Percentiles rank a stretch among this genome's conserved stretches.
These are phyloP conservation scores for Silene vulgaris DNA, from an alignment of 179 eudicot species.

Conservation along the genomic window DNA sequence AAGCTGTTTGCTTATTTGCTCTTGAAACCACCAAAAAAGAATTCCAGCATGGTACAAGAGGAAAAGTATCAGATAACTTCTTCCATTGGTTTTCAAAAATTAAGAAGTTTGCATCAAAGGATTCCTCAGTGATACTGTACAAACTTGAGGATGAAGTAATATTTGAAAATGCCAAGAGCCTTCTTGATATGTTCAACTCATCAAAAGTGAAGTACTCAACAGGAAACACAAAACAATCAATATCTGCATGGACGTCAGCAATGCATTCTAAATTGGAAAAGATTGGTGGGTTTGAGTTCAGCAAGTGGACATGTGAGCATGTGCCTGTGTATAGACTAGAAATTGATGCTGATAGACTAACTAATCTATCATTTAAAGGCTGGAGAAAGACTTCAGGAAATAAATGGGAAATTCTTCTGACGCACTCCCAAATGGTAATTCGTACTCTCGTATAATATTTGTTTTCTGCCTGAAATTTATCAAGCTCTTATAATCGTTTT, in stretches of 20 bases:
- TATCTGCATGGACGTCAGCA: slow-evolving; percentile 44
- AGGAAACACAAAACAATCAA: slow-evolving; percentile 28
- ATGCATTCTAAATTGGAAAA: slow-evolving; percentile 53
- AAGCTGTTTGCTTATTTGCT: slow-evolving; percentile 63
- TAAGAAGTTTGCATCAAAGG: slow-evolving; percentile 50
- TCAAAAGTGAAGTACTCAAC: slow-evolving; percentile 36
- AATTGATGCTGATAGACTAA: slow-evolving; percentile 46
- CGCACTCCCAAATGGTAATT: slow-evolving; percentile 93
- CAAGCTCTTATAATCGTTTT: neutral
- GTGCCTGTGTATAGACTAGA: slow-evolving; percentile 68
- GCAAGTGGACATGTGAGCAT: slow-evolving; percentile 62
- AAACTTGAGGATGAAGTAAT: slow-evolving; percentile 56
- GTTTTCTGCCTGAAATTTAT: slow-evolving; percentile 11
- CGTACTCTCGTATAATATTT: slow-evolving; percentile 9
- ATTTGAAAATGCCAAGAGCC: slow-evolving; percentile 48
- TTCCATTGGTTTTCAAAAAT: slow-evolving; percentile 45
- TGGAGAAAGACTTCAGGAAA: slow-evolving; percentile 49
- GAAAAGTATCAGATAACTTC: slow-evolving; percentile 33
- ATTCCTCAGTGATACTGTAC: slow-evolving; percentile 51
- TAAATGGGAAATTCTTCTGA: slow-evolving; percentile 63
- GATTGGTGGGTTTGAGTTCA: slow-evolving; percentile 81
- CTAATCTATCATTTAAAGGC: slow-evolving; percentile 57
- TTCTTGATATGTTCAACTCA: slow-evolving; percentile 53
- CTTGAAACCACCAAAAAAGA: slow-evolving; percentile 55
- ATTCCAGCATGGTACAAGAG: slow-evolving; percentile 30